Evolutionary conservation across 805 yeast genomes (phyloP).

Genomic region (Saccharomycopsis olivae): DNA sequence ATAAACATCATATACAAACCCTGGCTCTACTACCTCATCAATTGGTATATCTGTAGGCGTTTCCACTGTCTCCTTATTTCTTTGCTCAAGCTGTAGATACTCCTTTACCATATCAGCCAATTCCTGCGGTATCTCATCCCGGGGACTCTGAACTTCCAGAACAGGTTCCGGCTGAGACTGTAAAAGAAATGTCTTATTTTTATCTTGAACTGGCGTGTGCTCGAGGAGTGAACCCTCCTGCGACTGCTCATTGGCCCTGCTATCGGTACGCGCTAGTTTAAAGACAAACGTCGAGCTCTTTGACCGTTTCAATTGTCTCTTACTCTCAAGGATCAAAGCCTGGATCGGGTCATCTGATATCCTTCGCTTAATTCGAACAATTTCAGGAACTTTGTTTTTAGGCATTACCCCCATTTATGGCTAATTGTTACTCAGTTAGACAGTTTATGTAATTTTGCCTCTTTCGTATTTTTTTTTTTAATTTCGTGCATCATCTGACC

Average conservation of each 20-base stretch:
- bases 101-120: constrained; percentile 66
- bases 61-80: constrained; percentile 6
- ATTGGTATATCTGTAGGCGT: not conserved
- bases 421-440: too few relatives aligned
- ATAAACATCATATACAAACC: constrained; percentile 89
- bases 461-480: too few relatives aligned
- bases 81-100: constrained; percentile 34
- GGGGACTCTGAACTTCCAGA: constrained; percentile 19
- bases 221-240: not conserved
- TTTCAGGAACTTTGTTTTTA: constrained; percentile 33
- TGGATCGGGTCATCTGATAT: constrained; percentile 83
- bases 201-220: not conserved
- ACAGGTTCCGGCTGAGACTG: constrained; percentile 1
- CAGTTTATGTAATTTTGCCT: too few relatives aligned
- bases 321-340: constrained; percentile 36
- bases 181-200: constrained; percentile 12
- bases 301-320: not conserved
- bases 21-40: constrained; percentile 30
- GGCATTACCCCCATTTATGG: too few relatives aligned
- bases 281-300: not conserved
- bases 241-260: too few relatives aligned
- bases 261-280: constrained; percentile 39
- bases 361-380: constrained; percentile 77
- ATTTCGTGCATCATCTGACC: too few relatives aligned
- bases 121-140: constrained; percentile 42